Evolutionary conservation across 345 rosid genomes (phyloP), one percentile per base, ranked within the genome.

Genomic region (Hirschfeldia incana): DNA sequence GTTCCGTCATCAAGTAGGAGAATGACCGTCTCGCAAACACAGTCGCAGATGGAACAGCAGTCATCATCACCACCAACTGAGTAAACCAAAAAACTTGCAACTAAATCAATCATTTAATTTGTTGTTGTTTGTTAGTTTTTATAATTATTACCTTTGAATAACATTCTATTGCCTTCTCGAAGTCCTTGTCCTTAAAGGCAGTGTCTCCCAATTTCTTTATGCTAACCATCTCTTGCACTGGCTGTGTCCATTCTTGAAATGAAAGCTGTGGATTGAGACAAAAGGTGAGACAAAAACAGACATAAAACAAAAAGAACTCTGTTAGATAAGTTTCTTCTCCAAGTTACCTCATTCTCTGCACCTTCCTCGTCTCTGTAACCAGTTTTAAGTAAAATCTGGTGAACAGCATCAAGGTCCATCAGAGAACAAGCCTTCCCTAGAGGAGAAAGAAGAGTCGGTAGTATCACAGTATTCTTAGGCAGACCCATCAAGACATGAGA

Each of bases 191-290:
- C 81, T 91, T 79, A 74, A 94, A 94, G 44, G 95, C 92, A 74
- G 85, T 82, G 73, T 93, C 98, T 37, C 97, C 97, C 44, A 81
- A 80, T 77, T 89, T 93, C 73, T 91, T 93, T 15, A 90, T 90
- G 30, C 88, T 89, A 81, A 93, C 66, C 88, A 89, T 42, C 74
- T 94, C 99, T 75, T 94, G 99, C 78, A 93, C 97, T 86, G 90
- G 96, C 58, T 95, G 95, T 1, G 99, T 93, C 98, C 98, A 95
- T 81, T 92, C 97, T 86, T 95, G 99, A 83, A 95, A 94, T 9
- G 97, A 92, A 37, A 94, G 87, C 97, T 92, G 81, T 80, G 83
- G 44, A 57, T 80, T 81, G 44, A 57, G 51, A 30, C 12, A 55
- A 55, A 69, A 42, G 13, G 36, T 72, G 17, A 16, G 29, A 70